These are phyloP conservation scores for Chlamydomonas applanata DNA, from an alignment of 139 green algal species.

Conservation along the genomic window DNA sequence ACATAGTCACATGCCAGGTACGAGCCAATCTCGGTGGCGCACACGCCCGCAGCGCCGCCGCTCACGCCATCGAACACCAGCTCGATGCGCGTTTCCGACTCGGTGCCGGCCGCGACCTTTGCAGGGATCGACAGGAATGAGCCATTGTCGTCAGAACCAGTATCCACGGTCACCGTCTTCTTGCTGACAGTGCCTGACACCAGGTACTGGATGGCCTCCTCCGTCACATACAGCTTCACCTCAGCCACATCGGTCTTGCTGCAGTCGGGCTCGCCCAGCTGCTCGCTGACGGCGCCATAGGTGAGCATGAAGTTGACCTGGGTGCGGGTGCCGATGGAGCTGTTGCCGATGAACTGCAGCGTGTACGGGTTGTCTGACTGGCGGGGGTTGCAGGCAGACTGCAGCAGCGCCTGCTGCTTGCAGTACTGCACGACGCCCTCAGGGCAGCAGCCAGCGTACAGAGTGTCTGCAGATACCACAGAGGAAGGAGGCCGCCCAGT, in stretches of 20 bases:
- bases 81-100: no score
- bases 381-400: slow-evolving; percentile 21
- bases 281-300: background rate
- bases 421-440: slow-evolving; percentile 23
- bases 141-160: background rate
- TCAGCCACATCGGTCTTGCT: background rate
- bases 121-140: background rate
- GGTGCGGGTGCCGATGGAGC: background rate
- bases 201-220: background rate
- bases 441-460: slow-evolving; percentile 23
- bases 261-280: slow-evolving; percentile 18
- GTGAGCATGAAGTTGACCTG: slow-evolving; percentile 8
- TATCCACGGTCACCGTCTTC: background rate
- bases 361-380: slow-evolving; percentile 17
- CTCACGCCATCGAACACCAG: background rate
- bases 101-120: background rate
- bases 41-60: background rate
- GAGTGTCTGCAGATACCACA: background rate
- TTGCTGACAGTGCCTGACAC: background rate
- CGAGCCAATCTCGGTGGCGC: background rate
- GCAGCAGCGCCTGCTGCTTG: slow-evolving; percentile 5
- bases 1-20: slow-evolving; percentile 25
- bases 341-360: slow-evolving; percentile 17
- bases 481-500: no score
- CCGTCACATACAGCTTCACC: slow-evolving; percentile 19